Conservation (phyloP, 345 rosid genomes). For the Salix arbutifolia region DNA sequence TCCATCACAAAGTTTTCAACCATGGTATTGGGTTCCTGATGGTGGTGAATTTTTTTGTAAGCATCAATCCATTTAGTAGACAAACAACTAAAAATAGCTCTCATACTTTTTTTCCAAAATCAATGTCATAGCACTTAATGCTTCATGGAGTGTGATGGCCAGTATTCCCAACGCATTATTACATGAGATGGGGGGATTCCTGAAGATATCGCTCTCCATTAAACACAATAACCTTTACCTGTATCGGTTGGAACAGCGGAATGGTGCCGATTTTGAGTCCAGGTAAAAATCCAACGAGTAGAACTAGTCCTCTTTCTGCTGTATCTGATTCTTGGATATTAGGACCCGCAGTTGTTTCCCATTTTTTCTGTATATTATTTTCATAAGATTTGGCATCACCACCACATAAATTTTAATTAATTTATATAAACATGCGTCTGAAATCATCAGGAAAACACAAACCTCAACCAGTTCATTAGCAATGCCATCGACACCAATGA, state of each 20-base stretch:
- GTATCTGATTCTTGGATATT: background rate
- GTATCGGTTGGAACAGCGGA: conserved; percentile 26
- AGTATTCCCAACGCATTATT: background rate
- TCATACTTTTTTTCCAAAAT: background rate
- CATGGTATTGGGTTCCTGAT: conserved; percentile 21
- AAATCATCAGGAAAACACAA: background rate
- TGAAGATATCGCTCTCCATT: background rate
- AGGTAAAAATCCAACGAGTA: conserved; percentile 45
- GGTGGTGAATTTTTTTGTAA: background rate
- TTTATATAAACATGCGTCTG: background rate
- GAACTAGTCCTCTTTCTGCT: conserved; percentile 30
- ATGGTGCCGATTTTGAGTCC: conserved; percentile 34
- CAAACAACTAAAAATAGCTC: background rate
- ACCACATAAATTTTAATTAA: background rate
- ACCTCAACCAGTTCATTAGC: conserved; percentile 23
- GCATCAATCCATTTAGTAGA: background rate
- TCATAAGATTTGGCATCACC: background rate
- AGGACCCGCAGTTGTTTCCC: conserved; percentile 10
- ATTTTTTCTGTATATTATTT: conserved; percentile 14
- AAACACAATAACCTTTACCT: conserved; percentile 12
- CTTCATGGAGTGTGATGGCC: background rate
- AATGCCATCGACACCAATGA: conserved; percentile 27
- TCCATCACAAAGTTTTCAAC: conserved; percentile 33
- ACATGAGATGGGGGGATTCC: background rate
- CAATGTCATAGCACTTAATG: background rate